These are phyloP conservation scores for Kondoa malvinella DNA, from an alignment of 768 basidiomycete genomes.

Conservation along the genomic window DNA sequence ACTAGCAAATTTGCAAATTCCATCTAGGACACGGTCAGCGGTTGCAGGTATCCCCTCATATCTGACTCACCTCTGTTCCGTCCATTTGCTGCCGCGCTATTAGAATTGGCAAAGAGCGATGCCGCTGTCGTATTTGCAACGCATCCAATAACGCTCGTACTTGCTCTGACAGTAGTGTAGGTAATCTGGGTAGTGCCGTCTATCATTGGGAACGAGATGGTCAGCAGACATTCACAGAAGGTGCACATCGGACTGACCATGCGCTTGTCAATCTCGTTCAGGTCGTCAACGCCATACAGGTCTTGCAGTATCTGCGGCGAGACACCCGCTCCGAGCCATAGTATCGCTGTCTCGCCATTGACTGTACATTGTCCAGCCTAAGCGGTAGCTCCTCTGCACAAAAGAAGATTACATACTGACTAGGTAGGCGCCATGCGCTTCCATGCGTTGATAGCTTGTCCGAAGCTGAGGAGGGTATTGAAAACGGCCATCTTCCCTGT, in stretches of 20 bases:
- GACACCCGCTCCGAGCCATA: conserved; percentile 75
- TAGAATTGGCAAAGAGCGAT: conserved; percentile 37
- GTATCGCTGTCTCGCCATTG: conserved; percentile 67
- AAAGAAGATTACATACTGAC: conserved; percentile 43
- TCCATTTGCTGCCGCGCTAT: conserved; percentile 86
- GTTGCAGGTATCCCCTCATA: no score
- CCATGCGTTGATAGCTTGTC: conserved; percentile 69
- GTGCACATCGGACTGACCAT: conserved; percentile 40
- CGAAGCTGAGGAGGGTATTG: conserved; percentile 63
- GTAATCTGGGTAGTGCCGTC: conserved; percentile 52
- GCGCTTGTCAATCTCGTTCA: conserved; percentile 48
- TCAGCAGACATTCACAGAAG: not conserved
- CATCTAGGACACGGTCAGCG: conserved; percentile 45
- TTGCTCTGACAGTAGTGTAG: conserved; percentile 63
- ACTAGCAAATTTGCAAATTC: conserved; percentile 95
- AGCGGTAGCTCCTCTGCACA: not conserved
- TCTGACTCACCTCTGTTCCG: conserved; percentile 31
- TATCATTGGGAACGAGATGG: conserved; percentile 29
- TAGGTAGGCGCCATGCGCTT: conserved; percentile 75
- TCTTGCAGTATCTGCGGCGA: conserved; percentile 69
- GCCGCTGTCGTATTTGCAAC: conserved; percentile 34
- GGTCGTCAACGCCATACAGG: conserved; percentile 66
- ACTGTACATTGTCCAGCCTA: conserved; percentile 37
- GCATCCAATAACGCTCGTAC: conserved; percentile 64
- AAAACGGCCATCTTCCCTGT: conserved; percentile 46